Evolutionary conservation across 2,329 filamentous ascomycete genomes (phyloP).

Genomic region (Claviceps sp.): DNA sequence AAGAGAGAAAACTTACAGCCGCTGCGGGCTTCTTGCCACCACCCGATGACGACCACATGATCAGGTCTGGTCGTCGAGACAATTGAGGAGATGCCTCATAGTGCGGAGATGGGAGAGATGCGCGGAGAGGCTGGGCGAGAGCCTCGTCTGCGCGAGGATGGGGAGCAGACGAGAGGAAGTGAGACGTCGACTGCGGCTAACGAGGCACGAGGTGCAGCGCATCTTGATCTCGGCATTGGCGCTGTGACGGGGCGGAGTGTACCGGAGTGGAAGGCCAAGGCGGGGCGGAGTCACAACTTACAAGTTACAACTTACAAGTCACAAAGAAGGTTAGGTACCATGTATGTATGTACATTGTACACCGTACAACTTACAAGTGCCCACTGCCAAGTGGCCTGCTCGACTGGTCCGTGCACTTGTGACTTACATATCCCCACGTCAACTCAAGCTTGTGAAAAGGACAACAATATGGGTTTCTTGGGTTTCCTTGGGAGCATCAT

Average conservation of each 20-base stretch:
- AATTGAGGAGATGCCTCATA: slow-evolving; percentile 16
- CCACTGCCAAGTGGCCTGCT: too few relatives aligned
- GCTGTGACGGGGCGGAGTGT: not conserved
- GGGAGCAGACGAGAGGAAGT: not conserved
- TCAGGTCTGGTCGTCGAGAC: slow-evolving; percentile 17
- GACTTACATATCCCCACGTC: too few relatives aligned
- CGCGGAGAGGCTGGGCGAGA: slow-evolving; percentile 13
- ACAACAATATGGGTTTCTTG: too few relatives aligned
- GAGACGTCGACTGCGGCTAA: not conserved
- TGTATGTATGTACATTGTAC: too few relatives aligned
- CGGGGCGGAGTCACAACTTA: too few relatives aligned
- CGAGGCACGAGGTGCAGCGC: not conserved
- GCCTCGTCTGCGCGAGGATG: slow-evolving; percentile 8
- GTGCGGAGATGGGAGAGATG: slow-evolving; percentile 12
- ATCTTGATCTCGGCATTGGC: not conserved
- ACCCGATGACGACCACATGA: slow-evolving; percentile 53
- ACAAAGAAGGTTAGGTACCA: too few relatives aligned
- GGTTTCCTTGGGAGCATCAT: too few relatives aligned
- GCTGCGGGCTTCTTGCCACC: slow-evolving; percentile 57
- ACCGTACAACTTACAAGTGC: too few relatives aligned
- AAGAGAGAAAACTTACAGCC: slow-evolving; percentile 42
- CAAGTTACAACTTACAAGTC: too few relatives aligned
- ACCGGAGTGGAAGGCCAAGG: too few relatives aligned
- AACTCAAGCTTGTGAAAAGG: too few relatives aligned
- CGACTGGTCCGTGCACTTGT: too few relatives aligned